These are phyloP conservation scores for Exophiala bonariae DNA, from an alignment of 2,329 filamentous ascomycete genomes.

Conservation along the genomic window DNA sequence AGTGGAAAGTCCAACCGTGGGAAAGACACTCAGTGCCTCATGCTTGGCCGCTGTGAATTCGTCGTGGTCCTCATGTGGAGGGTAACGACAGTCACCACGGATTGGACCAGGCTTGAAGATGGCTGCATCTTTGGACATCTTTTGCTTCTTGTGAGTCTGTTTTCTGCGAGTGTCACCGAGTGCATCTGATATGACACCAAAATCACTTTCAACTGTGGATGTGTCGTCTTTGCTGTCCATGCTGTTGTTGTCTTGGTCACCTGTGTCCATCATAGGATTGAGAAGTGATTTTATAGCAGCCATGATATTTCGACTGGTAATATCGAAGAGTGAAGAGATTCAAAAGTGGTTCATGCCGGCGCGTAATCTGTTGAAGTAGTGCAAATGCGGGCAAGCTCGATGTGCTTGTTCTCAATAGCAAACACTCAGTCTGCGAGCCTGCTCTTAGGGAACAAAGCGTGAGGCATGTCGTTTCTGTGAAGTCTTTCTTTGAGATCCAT, in stretches of 20 bases:
- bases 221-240: constrained; percentile 17
- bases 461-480: too few relatives aligned
- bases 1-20: constrained; percentile 59
- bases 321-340: too few relatives aligned
- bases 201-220: constrained; percentile 13
- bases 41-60: constrained; percentile 59
- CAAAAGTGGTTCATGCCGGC: too few relatives aligned
- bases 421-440: too few relatives aligned
- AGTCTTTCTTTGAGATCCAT: constrained; percentile 9
- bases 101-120: constrained; percentile 62
- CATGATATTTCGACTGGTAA: constrained; percentile 13
- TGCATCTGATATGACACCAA: constrained; percentile 8
- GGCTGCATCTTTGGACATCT: constrained; percentile 65
- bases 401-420: too few relatives aligned
- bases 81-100: constrained; percentile 70
- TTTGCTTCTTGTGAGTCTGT: constrained; percentile 45
- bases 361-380: too few relatives aligned
- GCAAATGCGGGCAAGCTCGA: too few relatives aligned
- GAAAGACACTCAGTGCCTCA: constrained; percentile 64
- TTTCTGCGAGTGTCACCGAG: constrained; percentile 8
- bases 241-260: constrained; percentile 15
- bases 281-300: constrained; percentile 25
- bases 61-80: constrained; percentile 69
- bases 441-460: too few relatives aligned
- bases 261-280: constrained; percentile 21